Conservation (phyloP, 2,329 filamentous ascomycete genomes). For the Ascochyta viciae-villosae region DNA sequence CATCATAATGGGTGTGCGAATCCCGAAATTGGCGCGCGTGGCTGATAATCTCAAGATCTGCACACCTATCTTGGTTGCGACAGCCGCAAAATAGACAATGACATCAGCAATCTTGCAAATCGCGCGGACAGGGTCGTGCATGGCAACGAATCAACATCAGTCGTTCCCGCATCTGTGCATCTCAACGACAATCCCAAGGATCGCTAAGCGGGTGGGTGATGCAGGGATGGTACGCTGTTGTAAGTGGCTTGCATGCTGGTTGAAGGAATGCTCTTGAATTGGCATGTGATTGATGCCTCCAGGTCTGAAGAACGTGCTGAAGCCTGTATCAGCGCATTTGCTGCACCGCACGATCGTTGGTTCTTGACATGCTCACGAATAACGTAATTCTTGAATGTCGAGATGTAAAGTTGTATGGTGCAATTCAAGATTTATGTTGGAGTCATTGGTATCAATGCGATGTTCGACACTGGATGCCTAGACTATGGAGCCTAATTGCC, state of each 20-base stretch:
- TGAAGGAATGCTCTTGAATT: not conserved
- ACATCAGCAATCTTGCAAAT: conserved; percentile 4
- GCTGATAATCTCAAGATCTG: conserved; percentile 20
- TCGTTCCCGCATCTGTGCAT: conserved; percentile 17
- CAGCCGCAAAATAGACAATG: conserved; percentile 1
- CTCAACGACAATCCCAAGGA: conserved; percentile 16
- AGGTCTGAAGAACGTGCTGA: not conserved
- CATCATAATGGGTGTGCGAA: conserved; percentile 12
- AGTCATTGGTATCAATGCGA: too few species aligned
- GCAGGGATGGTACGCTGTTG: conserved; percentile 14
- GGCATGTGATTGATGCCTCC: conserved; percentile 12
- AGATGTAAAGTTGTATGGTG: not conserved
- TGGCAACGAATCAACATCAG: conserved; percentile 14
- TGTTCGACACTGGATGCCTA: too few species aligned
- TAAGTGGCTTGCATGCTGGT: conserved; percentile 13
- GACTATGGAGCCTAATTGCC: too few species aligned
- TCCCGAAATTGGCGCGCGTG: conserved; percentile 2
- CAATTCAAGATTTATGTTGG: too few species aligned
- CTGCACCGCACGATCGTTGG: not conserved
- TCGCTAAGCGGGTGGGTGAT: conserved; percentile 13
- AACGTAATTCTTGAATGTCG: not conserved
- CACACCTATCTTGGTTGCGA: conserved; percentile 10
- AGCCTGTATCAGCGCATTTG: not conserved
- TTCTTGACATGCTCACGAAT: not conserved
- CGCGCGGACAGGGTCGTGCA: conserved; percentile 4